A percentile compares a stretch with the other conserved stretches of the same genome.
phyloP scores from a whole-genome alignment of 2,329 filamentous ascomycete genomes.

The Trichoderma sp. region DNA sequence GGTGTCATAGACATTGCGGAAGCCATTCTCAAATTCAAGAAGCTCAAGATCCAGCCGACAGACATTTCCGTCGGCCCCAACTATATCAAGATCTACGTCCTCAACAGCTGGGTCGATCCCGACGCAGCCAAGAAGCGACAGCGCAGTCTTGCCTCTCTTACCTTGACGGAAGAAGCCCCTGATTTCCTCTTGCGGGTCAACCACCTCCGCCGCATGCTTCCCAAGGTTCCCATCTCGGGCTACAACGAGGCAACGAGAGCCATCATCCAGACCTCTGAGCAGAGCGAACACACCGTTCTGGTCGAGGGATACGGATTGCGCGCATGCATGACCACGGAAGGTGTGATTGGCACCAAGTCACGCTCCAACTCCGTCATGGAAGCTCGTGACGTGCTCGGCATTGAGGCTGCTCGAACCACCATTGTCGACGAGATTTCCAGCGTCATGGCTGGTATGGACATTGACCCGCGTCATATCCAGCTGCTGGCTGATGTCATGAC shows the following conservation, averaged over 20 bases:
- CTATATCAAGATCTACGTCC: constrained; percentile 71
- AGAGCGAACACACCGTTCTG: constrained; percentile 68
- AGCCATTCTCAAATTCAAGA: constrained; percentile 77
- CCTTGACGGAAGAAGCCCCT: constrained; percentile 41
- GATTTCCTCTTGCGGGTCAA: constrained; percentile 74
- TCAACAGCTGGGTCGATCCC: constrained; percentile 37
- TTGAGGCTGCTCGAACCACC: constrained; percentile 86
- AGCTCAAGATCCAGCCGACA: constrained; percentile 69
- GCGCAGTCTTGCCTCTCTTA: constrained; percentile 39
- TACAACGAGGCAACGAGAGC: constrained; percentile 83
- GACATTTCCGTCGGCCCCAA: constrained; percentile 62
- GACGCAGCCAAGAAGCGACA: constrained; percentile 44
- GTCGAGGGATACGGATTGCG: constrained; percentile 94
- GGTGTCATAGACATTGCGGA: constrained; percentile 68
- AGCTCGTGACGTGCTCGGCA: constrained; percentile 80
- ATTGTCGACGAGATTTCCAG: constrained; percentile 84
- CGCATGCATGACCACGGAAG: constrained; percentile 89
- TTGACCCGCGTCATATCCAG: constrained; percentile 97
- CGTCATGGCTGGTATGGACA: constrained; percentile 93
- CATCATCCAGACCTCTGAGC: constrained; percentile 80
- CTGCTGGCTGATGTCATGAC: constrained; percentile 98
- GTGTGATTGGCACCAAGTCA: constrained; percentile 74
- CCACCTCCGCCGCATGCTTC: constrained; percentile 77
- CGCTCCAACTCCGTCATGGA: constrained; percentile 90
- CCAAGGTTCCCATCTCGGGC: constrained; percentile 81